phyloP scores from a whole-genome alignment of 495 filamentous ascomycete species.

The Sporormia fimetaria region DNA sequence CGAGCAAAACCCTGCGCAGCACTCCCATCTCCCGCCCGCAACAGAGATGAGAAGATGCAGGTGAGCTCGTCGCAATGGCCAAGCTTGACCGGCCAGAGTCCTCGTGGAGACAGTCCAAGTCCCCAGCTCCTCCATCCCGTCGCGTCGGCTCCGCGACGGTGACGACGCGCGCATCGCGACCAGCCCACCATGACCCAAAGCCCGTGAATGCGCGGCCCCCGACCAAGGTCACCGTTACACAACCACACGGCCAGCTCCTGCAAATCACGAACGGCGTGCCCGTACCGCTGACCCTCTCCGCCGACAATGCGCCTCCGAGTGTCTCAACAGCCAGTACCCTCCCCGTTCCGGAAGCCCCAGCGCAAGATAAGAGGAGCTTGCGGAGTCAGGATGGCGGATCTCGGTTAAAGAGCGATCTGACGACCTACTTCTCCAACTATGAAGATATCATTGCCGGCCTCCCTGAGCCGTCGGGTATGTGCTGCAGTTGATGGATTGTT shows the following conservation, averaged over 20 bases:
- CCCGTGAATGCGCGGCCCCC: conserved; percentile 28
- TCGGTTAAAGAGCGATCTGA: conserved; percentile 75
- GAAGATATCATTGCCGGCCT: conserved; percentile 81
- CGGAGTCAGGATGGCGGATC: conserved; percentile 38
- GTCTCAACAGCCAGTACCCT: conserved; percentile 14
- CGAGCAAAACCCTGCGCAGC: too few relatives aligned
- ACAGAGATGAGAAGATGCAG: too few relatives aligned
- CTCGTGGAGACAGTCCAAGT: conserved; percentile 7
- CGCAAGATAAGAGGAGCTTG: conserved; percentile 34
- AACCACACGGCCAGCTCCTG: conserved; percentile 29
- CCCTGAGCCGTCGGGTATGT: conserved; percentile 60
- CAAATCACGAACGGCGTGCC: conserved; percentile 31
- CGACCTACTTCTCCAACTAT: conserved; percentile 79
- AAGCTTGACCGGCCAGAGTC: background rate
- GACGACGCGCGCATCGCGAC: background rate
- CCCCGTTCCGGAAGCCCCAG: conserved; percentile 7
- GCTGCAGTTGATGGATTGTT: conserved; percentile 3
- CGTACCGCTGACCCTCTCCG: conserved; percentile 17
- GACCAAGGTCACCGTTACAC: conserved; percentile 28
- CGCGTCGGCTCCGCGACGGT: conserved; percentile 8
- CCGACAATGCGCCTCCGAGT: conserved; percentile 22
- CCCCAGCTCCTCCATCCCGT: conserved; percentile 5
- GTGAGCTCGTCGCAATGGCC: too few relatives aligned
- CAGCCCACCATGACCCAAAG: background rate
- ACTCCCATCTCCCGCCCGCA: too few relatives aligned